These are phyloP conservation scores for Lactarius hengduanensis DNA, from an alignment of 768 basidiomycete genomes.

Conservation along the genomic window DNA sequence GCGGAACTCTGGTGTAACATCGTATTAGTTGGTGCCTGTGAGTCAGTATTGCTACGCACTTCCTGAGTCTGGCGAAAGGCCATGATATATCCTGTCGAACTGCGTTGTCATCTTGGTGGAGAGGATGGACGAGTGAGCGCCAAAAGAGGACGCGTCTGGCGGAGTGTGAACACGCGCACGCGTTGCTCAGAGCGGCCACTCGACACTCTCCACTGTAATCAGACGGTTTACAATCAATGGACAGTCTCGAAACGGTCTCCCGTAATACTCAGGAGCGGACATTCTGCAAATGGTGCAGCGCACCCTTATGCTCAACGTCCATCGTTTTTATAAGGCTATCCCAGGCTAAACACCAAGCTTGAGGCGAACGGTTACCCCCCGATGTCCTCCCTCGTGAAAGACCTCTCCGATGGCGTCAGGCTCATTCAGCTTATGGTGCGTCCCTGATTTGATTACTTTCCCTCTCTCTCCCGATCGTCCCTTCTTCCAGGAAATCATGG, in stretches of 20 bases:
- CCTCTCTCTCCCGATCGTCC: too few relatives aligned
- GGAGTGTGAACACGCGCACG: constrained; percentile 27
- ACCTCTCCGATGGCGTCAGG: constrained; percentile 93
- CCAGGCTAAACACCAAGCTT: constrained; percentile 93
- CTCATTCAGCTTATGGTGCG: constrained; percentile 91
- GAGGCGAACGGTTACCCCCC: constrained; percentile 81
- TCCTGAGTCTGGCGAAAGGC: constrained; percentile 66
- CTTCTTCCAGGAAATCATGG: constrained; percentile 92
- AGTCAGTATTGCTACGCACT: constrained; percentile 55
- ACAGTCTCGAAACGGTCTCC: constrained; percentile 62
- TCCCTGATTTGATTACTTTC: background rate
- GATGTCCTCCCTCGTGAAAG: constrained; percentile 85
- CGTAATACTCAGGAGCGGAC: constrained; percentile 52
- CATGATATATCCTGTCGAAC: constrained; percentile 84
- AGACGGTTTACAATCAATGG: constrained; percentile 38
- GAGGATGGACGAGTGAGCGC: constrained; percentile 23
- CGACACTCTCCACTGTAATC: background rate
- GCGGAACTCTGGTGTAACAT: constrained; percentile 63
- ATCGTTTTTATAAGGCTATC: constrained; percentile 21
- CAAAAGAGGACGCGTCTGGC: constrained; percentile 27
- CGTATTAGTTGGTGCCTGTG: background rate
- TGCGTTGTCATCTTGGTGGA: constrained; percentile 62
- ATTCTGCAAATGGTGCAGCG: constrained; percentile 83
- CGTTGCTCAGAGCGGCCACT: constrained; percentile 1
- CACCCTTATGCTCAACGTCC: constrained; percentile 23